Conservation (phyloP, 495 filamentous ascomycete species). For the Mycothermus thermophilus region DNA sequence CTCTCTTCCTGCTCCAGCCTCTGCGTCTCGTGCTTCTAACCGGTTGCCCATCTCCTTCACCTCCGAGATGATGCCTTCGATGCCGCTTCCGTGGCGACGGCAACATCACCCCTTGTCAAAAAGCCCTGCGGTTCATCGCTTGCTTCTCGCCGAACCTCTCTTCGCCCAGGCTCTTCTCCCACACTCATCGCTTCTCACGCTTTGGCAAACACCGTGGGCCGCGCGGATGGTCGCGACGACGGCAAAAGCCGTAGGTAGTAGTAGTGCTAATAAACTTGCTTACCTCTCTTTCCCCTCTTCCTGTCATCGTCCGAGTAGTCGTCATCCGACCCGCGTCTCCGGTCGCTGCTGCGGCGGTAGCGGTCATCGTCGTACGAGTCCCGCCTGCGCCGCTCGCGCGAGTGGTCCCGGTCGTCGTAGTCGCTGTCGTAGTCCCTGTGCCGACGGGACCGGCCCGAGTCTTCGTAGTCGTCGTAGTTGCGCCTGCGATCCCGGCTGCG, state of each 20-base stretch:
- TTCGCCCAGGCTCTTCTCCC: slow-evolving; percentile 55
- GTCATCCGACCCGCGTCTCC: slow-evolving; percentile 33
- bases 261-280: too few relatives aligned
- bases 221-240: slow-evolving; percentile 84
- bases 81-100: slow-evolving; percentile 74
- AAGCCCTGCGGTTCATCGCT: slow-evolving; percentile 59
- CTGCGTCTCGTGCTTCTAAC: slow-evolving; percentile 29
- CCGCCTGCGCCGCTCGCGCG: slow-evolving; percentile 23
- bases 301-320: slow-evolving; percentile 66
- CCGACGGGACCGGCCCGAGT: slow-evolving; percentile 18
- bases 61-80: slow-evolving; percentile 69
- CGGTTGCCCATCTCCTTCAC: slow-evolving; percentile 33
- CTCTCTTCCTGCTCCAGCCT: slow-evolving; percentile 28
- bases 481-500: slow-evolving; percentile 18
- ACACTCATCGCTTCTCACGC: slow-evolving; percentile 59
- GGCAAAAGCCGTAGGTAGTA: slow-evolving; percentile 70
- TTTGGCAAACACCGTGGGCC: slow-evolving; percentile 63
- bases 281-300: slow-evolving; percentile 56
- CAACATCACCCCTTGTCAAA: slow-evolving; percentile 61
- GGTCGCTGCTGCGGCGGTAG: slow-evolving; percentile 25
- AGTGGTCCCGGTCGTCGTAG: slow-evolving; percentile 32
- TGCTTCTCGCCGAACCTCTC: slow-evolving; percentile 66
- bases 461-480: slow-evolving; percentile 22
- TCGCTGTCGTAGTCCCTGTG: slow-evolving; percentile 35
- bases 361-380: slow-evolving; percentile 41